These are phyloP conservation scores for Orobanche coerulescens DNA, from an alignment of 257 asterid genomes.

Conservation along the genomic window DNA sequence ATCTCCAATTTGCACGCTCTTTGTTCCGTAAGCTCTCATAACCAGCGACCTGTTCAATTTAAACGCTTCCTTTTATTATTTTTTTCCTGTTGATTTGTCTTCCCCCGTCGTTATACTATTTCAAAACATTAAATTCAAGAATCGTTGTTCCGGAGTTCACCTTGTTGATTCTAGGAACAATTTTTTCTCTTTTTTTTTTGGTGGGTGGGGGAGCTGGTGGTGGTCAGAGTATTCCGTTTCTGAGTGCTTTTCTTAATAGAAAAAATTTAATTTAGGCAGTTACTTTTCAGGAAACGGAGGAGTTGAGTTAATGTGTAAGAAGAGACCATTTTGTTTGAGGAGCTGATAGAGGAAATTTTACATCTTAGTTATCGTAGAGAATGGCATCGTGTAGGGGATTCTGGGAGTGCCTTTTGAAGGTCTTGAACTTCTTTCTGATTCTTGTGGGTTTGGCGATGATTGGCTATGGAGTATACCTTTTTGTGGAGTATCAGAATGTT, in stretches of 20 bases:
- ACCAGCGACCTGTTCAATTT: not conserved
- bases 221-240: not conserved
- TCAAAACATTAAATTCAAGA: not conserved
- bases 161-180: not conserved
- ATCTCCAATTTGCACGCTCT: not conserved
- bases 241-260: not conserved
- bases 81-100: not conserved
- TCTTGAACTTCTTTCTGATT: slow-evolving; percentile 55
- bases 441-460: slow-evolving; percentile 68
- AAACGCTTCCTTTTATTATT: not conserved
- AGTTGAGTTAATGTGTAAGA: not conserved
- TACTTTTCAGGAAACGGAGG: slow-evolving; percentile 11
- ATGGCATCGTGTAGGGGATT: slow-evolving; percentile 81
- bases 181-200: not conserved
- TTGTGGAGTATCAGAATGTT: slow-evolving; percentile 50
- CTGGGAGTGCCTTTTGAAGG: slow-evolving; percentile 66
- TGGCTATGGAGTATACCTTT: slow-evolving; percentile 74
- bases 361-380: not conserved
- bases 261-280: not conserved
- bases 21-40: not conserved
- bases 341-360: not conserved
- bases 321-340: not conserved
- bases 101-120: not conserved
- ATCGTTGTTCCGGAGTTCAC: not conserved
- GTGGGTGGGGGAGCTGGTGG: not conserved